Conservation (phyloP, 2,329 filamentous ascomycete species). For the Beauveria brongniartii region DNA sequence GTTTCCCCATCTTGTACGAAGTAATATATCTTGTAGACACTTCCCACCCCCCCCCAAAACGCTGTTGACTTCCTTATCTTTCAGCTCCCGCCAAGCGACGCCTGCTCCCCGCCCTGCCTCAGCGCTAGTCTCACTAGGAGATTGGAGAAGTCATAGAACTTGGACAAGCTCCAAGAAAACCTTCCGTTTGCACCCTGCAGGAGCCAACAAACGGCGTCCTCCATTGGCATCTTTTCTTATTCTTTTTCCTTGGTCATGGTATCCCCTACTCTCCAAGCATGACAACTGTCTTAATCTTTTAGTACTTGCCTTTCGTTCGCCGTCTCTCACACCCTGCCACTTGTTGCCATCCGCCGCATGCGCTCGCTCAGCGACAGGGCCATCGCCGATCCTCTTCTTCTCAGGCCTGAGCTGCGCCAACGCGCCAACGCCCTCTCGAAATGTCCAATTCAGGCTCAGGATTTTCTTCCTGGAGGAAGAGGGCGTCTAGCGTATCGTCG, state of each 20-base stretch:
- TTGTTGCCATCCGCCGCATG: neutral
- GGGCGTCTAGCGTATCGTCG: constrained; percentile 28
- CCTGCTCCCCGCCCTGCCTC: neutral
- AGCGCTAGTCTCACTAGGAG: constrained; percentile 2
- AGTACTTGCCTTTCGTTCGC: neutral
- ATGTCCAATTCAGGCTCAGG: constrained; percentile 41
- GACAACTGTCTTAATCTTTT: neutral
- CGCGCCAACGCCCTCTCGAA: neutral
- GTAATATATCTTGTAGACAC: too few relatives aligned
- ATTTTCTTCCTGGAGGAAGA: constrained; percentile 42
- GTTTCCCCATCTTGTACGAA: too few relatives aligned
- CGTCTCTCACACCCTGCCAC: neutral
- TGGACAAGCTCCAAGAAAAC: neutral
- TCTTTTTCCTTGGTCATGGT: neutral
- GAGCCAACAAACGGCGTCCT: neutral
- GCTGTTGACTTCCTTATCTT: neutral
- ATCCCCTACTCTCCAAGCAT: neutral
- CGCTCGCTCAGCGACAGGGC: neutral
- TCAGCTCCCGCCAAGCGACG: neutral
- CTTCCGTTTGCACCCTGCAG: constrained; percentile 5
- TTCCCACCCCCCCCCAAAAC: neutral
- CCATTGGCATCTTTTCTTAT: neutral
- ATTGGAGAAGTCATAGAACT: constrained; percentile 1
- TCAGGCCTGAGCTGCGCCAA: neutral
- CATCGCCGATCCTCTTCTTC: neutral